Evolutionary conservation across 106 monocot species (phyloP), one percentile per base, ranked within the genome.

Genomic region (Amphibolis antarctica): DNA sequence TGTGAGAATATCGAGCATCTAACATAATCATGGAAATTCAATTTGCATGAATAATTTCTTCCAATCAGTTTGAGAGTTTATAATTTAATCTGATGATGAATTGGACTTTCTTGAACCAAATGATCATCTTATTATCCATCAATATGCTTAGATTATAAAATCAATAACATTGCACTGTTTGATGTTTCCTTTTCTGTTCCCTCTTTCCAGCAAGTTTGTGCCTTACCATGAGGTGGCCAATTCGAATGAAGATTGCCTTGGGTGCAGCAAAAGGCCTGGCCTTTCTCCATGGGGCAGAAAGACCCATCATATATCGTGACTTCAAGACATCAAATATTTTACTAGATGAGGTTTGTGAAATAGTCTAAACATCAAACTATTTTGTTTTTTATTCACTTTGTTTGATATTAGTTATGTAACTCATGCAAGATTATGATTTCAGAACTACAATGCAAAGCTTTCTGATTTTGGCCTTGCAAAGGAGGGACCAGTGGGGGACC

Each of bases 381-480:
- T 49, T 57, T 62, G 22, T 29, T 10, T 36, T 1, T 30, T 28
- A 18, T 59, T 31, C 18, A 1, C 12, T 61, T 31, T 30, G 46
- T 15, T 60, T 43, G 28, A 44, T 53, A 21, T 68, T 67, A 44
- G 56, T 56, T 65, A 9, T 47, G 7, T 5, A 36, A 36, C 36
- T 36, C 36, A 36, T 36, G 7, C 36, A 36, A 14, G 44, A 23
- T 63, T 22, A n/a, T 65, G 19, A 71, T 18, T 72, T 10, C 69
- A 88, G 88, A 79, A 84, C 24, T 84, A 84, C 63, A 81, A 84
- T 59, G 88, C 88, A 9, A 88, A 84, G 59, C 88, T 88, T 22
- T 88, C 88, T 25, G 88, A 88, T 65, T 88, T 88, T 79, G 84
- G 88, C 13, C 84, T 88, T 51, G 88, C 88, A 59, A 88, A 88